Conservation (phyloP, 2,329 filamentous ascomycete genomes). For the Aspergillus sp. region DNA sequence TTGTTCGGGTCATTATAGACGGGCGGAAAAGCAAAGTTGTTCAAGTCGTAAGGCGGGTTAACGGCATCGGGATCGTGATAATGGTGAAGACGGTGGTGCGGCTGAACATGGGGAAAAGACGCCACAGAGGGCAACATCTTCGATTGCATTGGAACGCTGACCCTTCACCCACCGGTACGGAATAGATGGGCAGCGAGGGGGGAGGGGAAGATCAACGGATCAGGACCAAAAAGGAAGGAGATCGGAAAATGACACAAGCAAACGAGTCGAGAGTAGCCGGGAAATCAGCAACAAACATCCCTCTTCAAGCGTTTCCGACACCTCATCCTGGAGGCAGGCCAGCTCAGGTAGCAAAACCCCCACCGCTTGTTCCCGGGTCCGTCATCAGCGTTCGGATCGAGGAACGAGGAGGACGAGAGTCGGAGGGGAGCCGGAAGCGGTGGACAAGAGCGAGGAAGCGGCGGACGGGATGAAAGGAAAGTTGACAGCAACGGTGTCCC, state of each 20-base stretch:
- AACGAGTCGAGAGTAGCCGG: conserved; percentile 11
- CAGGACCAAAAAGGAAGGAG: conserved; percentile 10
- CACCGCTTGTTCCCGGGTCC: conserved; percentile 14
- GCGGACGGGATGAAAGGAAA: background rate
- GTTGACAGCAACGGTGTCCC: background rate
- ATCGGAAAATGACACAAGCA: conserved; percentile 12
- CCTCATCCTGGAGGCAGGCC: conserved; percentile 33
- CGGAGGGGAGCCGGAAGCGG: conserved; percentile 3
- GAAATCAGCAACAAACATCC: conserved; percentile 30
- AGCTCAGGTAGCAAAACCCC: conserved; percentile 17
- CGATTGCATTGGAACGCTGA: conserved; percentile 2
- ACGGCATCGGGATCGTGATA: conserved; percentile 21
- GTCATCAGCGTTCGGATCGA: conserved; percentile 16
- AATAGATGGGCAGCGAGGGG: conserved; percentile 2
- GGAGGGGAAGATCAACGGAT: conserved; percentile 5
- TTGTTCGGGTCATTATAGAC: conserved; percentile 19
- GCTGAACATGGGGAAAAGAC: conserved; percentile 34
- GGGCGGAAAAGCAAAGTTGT: conserved; percentile 15
- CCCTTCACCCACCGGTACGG: conserved; percentile 8
- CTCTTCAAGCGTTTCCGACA: conserved; percentile 36
- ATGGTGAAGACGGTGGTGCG: conserved; percentile 30
- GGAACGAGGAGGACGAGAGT: conserved; percentile 5
- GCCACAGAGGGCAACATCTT: conserved; percentile 43
- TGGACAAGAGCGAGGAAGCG: background rate
- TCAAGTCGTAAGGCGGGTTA: conserved; percentile 23